These are phyloP conservation scores for Fraxinus latifolia DNA, from an alignment of 305 asterid species.

Conservation along the genomic window DNA sequence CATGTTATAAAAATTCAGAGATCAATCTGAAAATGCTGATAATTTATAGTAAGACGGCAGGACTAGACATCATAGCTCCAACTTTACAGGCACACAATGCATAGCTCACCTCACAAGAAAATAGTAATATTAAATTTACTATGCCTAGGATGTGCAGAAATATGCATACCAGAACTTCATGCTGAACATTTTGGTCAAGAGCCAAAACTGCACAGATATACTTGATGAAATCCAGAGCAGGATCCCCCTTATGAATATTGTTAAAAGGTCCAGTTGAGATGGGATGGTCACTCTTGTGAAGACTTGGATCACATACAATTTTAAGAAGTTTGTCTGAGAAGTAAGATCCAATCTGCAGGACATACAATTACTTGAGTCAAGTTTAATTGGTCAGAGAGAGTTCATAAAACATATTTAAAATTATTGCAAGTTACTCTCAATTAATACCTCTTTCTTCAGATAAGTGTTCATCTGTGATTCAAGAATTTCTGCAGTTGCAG, in stretches of 20 bases:
- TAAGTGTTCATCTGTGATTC: slow-evolving; percentile 69
- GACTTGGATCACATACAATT: slow-evolving; percentile 76
- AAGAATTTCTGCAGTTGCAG: slow-evolving; percentile 81
- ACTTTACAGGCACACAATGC: slow-evolving; percentile 17
- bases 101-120: slow-evolving; percentile 18
- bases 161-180: slow-evolving; percentile 82
- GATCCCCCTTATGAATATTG: slow-evolving; percentile 55
- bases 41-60: background rate
- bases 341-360: slow-evolving; percentile 69
- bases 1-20: background rate
- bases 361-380: slow-evolving; percentile 20
- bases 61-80: slow-evolving; percentile 10
- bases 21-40: background rate
- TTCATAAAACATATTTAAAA: background rate
- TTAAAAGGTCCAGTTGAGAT: slow-evolving; percentile 38
- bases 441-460: slow-evolving; percentile 71
- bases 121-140: background rate
- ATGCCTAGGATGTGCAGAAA: slow-evolving; percentile 16
- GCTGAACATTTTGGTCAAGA: slow-evolving; percentile 90
- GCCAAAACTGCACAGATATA: slow-evolving; percentile 85
- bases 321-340: slow-evolving; percentile 84
- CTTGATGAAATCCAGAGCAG: slow-evolving; percentile 87
- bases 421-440: slow-evolving; percentile 9
- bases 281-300: slow-evolving; percentile 41
- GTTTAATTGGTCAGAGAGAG: slow-evolving; percentile 12